These are phyloP conservation scores for Leishmania martiniquensis DNA, from an alignment of 208 protist species.

Conservation along the genomic window DNA sequence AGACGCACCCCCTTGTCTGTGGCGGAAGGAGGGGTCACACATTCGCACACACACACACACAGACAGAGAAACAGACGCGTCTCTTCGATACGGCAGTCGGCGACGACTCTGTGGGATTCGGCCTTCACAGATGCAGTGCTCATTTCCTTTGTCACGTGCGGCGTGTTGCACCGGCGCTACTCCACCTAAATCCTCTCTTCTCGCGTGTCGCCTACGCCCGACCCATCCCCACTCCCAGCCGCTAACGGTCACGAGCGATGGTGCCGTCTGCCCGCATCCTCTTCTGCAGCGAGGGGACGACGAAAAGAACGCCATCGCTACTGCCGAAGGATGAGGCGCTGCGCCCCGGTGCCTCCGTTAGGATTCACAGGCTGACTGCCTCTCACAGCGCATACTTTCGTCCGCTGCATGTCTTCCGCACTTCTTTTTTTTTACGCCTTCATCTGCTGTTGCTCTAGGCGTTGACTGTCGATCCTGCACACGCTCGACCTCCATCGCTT, in stretches of 20 bases:
- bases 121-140: too few relatives aligned
- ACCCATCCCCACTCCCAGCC: too few relatives aligned
- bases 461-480: not conserved
- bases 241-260: not conserved
- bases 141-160: not conserved
- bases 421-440: slow-evolving; percentile 6
- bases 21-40: too few relatives aligned
- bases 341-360: not conserved
- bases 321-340: not conserved
- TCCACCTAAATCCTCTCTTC: not conserved
- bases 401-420: not conserved
- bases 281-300: not conserved
- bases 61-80: not conserved
- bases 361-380: not conserved
- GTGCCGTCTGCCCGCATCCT: not conserved
- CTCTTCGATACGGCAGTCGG: not conserved
- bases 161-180: too few relatives aligned
- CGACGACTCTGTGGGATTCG: not conserved
- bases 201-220: not conserved
- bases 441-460: slow-evolving; percentile 12
- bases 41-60: not conserved
- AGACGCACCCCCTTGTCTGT: too few relatives aligned
- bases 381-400: too few relatives aligned
- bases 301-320: too few relatives aligned
- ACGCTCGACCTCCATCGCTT: not conserved